Evolutionary conservation across 23 red algal species (phyloP).

Genomic region (Chondrus crispus): DNA sequence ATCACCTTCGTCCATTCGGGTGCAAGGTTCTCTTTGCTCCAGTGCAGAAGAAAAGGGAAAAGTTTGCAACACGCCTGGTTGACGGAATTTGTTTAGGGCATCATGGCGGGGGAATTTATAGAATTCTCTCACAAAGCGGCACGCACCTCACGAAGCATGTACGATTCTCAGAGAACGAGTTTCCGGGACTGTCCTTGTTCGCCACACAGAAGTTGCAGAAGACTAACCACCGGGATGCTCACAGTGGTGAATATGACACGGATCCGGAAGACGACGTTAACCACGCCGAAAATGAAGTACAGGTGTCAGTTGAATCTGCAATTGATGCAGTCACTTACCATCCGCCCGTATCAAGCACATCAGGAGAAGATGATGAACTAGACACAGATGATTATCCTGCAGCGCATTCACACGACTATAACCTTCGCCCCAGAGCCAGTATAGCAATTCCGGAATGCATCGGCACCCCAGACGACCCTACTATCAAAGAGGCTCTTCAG

Average conservation of each 20-base stretch:
- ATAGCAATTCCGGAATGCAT: not conserved
- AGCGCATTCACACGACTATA: no score
- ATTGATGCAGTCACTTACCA: not conserved
- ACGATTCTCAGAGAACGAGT: not conserved
- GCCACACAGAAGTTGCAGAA: no score
- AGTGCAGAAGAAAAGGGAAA: not conserved
- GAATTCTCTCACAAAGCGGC: not conserved
- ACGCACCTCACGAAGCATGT: not conserved
- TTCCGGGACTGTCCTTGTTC: not conserved
- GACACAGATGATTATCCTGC: no score
- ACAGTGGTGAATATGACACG: not conserved
- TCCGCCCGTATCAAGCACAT: no score
- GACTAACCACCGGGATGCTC: not conserved
- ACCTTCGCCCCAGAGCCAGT: not conserved
- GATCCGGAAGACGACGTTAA: no score
- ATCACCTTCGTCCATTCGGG: slow-evolving; percentile 14
- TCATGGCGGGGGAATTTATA: slow-evolving; percentile 19
- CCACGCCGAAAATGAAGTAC: no score
- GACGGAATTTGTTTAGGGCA: slow-evolving; percentile 24
- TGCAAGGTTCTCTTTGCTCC: not conserved
- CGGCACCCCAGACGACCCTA: not conserved
- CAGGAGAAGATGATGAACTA: no score
- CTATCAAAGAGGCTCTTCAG: not conserved
- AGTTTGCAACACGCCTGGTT: not conserved
- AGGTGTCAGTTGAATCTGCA: no score